These are phyloP conservation scores for Xylaria telfairii DNA, from an alignment of 495 filamentous ascomycete genomes.

Conservation along the genomic window DNA sequence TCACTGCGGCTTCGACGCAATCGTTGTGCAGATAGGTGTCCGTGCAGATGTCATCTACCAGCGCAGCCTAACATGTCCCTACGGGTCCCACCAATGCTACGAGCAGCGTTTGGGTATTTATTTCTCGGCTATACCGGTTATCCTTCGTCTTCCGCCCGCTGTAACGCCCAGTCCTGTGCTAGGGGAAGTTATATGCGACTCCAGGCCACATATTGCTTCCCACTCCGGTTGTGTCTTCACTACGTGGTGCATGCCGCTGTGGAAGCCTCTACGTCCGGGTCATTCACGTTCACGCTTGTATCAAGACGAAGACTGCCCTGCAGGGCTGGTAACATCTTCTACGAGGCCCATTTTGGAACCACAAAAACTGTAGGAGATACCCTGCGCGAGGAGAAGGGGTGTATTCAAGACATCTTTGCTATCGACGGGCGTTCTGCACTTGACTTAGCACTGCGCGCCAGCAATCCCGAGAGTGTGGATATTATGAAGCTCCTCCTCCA, in stretches of 20 bases:
- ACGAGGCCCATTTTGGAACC: neutral
- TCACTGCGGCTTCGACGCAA: neutral
- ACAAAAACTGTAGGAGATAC: neutral
- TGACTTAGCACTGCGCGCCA: neutral
- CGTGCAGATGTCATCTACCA: neutral
- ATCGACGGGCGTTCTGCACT: neutral
- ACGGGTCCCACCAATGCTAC: neutral
- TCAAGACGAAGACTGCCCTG: neutral
- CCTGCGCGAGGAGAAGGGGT: neutral
- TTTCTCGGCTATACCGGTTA: conserved; percentile 4
- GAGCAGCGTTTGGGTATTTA: conserved; percentile 4
- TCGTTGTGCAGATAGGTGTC: neutral
- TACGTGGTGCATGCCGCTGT: neutral
- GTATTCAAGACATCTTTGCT: neutral
- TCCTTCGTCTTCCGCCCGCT: conserved; percentile 2
- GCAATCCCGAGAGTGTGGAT: neutral
- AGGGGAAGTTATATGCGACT: neutral
- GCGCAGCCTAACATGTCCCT: neutral
- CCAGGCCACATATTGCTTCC: neutral
- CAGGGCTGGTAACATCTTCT: neutral
- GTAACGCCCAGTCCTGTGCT: neutral
- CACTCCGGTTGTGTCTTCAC: neutral
- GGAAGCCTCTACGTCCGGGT: neutral
- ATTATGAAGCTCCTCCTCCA: conserved; percentile 4
- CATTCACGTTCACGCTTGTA: neutral